phyloP scores from a whole-genome alignment of 2,329 filamentous ascomycete species.

The Aspergillus hiratsukae region DNA sequence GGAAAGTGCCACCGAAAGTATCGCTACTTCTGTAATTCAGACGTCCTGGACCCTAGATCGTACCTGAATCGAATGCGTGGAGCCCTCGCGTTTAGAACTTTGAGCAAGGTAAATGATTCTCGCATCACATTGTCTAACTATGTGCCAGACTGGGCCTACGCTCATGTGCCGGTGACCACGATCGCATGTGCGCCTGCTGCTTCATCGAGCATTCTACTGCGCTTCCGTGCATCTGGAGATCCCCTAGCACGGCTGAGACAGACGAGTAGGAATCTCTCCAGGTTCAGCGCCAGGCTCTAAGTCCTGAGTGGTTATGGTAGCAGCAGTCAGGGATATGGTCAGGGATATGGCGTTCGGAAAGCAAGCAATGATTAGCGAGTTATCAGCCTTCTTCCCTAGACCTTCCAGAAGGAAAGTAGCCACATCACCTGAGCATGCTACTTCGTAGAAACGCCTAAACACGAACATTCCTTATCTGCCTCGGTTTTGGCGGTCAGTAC shows the following conservation, averaged over 20 bases:
- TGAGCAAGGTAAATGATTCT: not conserved
- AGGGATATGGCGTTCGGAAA: not conserved
- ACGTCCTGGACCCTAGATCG: not conserved
- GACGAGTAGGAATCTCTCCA: not conserved
- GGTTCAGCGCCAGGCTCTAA: not conserved
- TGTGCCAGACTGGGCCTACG: not conserved
- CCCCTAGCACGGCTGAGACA: conserved; percentile 1
- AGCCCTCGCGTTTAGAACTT: not conserved
- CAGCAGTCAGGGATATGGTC: not conserved
- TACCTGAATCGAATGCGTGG: not conserved
- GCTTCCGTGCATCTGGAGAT: conserved; percentile 24
- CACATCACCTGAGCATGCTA: not conserved
- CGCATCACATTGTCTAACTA: too few species aligned
- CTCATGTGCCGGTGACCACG: not conserved
- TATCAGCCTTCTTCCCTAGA: not conserved
- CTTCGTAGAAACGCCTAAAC: not conserved
- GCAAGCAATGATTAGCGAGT: not conserved
- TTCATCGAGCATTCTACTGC: conserved; percentile 20
- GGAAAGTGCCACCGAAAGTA: not conserved
- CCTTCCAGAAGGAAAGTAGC: not conserved
- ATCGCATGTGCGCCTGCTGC: not conserved
- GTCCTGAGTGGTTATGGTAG: not conserved
- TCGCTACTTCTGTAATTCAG: not conserved
- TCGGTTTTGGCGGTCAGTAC: not conserved
- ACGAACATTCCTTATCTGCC: not conserved